Evolutionary conservation across 2,329 filamentous ascomycete genomes (phyloP), one percentile per base, ranked within the genome.

Genomic region (Aspergillus intermedius): DNA sequence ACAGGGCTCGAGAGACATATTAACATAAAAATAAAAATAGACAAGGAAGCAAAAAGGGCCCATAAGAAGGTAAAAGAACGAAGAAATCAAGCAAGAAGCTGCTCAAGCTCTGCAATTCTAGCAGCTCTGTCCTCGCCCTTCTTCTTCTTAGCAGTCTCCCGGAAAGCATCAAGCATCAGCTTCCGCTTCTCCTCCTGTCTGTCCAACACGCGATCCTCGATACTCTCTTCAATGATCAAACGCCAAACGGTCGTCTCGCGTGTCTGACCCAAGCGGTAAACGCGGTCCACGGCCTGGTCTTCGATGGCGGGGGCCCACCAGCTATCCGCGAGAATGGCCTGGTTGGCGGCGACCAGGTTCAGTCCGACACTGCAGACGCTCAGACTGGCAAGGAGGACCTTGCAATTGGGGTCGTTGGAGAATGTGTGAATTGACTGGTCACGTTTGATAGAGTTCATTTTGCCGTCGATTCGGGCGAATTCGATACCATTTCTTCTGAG

Each of bases 271-370:
- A 95, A 76, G 0, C 90, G 79, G 63, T 95, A 88, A 5, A 95
- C 89, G 4, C 90, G 84, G 63, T 95, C 90, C 2, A 95, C 79
- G 3, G 91, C 91, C 64, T 95, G 90, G 57, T 95, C 89, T 67
- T 95, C 90, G 48, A 95, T 93, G 1, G 89, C 89, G 0, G 90
- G 90, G 1, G 90, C 89, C 87, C 90, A 95, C 90, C 88, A 95
- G 50, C 81, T 87, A 66, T 95, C 90, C 0, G 82, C 81, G 17
- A 95, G 75, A 42, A 95, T 82, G 50, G 94, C 88, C 5, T 90
- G 90, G 59, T 93, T 89, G 0, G 90, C 90, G 0, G 88, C 83
- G 0, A 91, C 87, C 10, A 95, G 79, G 59, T 95, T 95, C 42
- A 95, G 76, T 0, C 90, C 90, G 1, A 95, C 89, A 46, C 84